These are phyloP conservation scores for Argentina anserina DNA, from an alignment of 306 rosid genomes.

Conservation along the genomic window DNA sequence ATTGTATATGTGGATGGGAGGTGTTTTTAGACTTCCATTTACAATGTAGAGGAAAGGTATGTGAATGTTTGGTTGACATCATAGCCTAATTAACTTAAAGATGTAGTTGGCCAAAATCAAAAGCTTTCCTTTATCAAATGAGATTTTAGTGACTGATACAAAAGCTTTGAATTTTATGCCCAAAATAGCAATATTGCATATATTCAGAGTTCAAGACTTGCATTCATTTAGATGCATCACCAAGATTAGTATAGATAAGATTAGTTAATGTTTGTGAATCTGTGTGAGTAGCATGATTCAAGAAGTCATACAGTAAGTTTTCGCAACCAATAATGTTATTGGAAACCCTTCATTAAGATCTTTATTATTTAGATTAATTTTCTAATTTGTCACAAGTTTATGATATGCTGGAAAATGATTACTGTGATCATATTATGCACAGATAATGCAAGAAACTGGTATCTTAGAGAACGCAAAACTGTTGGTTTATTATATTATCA, in stretches of 20 bases:
- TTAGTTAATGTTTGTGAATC: neutral
- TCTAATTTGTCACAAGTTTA: neutral
- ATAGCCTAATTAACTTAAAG: neutral
- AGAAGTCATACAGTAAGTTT: neutral
- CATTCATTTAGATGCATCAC: neutral
- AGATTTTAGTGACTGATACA: neutral
- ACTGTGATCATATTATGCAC: neutral
- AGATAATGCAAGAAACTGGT: neutral
- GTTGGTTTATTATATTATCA: neutral
- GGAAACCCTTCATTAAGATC: neutral
- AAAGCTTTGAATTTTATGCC: neutral
- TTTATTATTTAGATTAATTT: neutral
- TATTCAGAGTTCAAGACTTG: neutral
- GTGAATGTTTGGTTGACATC: neutral
- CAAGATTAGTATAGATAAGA: neutral
- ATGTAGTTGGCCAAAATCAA: neutral
- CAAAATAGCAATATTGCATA: neutral
- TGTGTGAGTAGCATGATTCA: neutral
- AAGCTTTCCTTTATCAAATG: neutral
- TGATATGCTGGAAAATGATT: neutral
- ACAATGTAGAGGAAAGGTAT: neutral
- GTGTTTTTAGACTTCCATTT: neutral
- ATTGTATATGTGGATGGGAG: neutral
- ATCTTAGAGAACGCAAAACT: neutral
- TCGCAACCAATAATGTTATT: neutral